Base-by-base conservation (phyloP, 371 early-diverging fungal species). In the Mucor circinelloides region DNA sequence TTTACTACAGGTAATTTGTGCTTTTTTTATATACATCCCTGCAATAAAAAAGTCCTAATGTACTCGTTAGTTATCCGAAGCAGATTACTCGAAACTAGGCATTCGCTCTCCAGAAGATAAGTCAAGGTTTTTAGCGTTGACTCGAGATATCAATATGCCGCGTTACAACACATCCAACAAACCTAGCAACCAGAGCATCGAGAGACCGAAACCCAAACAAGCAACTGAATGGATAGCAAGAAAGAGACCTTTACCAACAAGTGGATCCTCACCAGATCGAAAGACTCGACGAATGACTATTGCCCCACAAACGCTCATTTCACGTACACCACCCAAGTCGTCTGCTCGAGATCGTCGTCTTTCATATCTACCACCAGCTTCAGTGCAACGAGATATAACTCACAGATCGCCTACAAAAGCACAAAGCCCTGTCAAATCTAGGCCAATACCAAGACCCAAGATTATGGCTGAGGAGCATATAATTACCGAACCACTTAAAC, bases 41-140 rank as follows among this genome's bases (percentile, higher is more conserved):
- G 32, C 30, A 44, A 54, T 6, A 25, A 13, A 15, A 44, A 19
- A n/a, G 32, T 27, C 32, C 21, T n/a, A 57, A 17, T 32, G 19
- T 10, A 12, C 0, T 25, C n/a, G 2, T n/a, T 34, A 74, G 71
- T 28, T 74, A 12, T 58, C 70, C 10, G 34, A 57, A 28, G 31
- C 64, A 31, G 74, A 74, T 28, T 71, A 62, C 32, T 15, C 66
- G 13, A 65, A 34, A 38, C 36, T 71, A 52, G 74, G 74, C 8
- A 54, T 74, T 10, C 58, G 63, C 3, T 61, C 61, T 7, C 34
- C 23, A 10, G 68, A 70, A 58, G 74, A 70, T n/a, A 74, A 63
- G 21, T 6, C 61, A 30, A 57, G 60, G 36, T 40, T 62, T 57
- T n/a, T 31, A 63, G 36, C 31, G 19, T 28, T 58, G 19, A 32